These are phyloP conservation scores for Emergomyces pasteurianus DNA, from an alignment of 2,329 filamentous ascomycete species.

Conservation along the genomic window DNA sequence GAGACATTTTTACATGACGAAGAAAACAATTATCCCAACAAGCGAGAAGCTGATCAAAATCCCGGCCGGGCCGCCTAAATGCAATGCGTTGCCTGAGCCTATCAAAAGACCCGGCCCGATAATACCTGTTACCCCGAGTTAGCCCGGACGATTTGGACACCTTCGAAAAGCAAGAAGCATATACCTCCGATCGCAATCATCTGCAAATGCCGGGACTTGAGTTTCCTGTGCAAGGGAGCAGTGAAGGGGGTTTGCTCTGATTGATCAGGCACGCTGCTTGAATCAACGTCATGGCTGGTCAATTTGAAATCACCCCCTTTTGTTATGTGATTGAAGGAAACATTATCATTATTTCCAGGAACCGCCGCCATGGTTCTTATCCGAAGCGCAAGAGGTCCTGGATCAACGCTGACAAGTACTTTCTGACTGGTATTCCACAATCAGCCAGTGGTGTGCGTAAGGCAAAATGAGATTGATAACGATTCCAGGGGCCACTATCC, in stretches of 20 bases:
- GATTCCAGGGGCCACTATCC: too few species aligned
- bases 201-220: slow-evolving; percentile 49
- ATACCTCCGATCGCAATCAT: slow-evolving; percentile 51
- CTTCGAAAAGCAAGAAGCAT: slow-evolving; percentile 42
- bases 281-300: neutral
- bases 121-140: slow-evolving; percentile 35
- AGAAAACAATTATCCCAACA: slow-evolving; percentile 55
- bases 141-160: neutral
- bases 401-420: neutral
- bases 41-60: slow-evolving; percentile 61
- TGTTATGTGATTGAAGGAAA: neutral
- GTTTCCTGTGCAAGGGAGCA: slow-evolving; percentile 31
- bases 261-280: neutral
- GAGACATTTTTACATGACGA: slow-evolving; percentile 21
- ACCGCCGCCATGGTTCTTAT: neutral
- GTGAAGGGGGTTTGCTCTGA: neutral
- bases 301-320: neutral
- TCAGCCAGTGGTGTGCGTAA: too few species aligned
- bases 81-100: slow-evolving; percentile 57
- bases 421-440: neutral
- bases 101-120: slow-evolving; percentile 61
- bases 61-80: slow-evolving; percentile 57
- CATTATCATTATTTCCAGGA: neutral
- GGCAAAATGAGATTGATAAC: too few species aligned
- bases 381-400: neutral